Conservation (phyloP, 306 rosid species). For the Geum urbanum region DNA sequence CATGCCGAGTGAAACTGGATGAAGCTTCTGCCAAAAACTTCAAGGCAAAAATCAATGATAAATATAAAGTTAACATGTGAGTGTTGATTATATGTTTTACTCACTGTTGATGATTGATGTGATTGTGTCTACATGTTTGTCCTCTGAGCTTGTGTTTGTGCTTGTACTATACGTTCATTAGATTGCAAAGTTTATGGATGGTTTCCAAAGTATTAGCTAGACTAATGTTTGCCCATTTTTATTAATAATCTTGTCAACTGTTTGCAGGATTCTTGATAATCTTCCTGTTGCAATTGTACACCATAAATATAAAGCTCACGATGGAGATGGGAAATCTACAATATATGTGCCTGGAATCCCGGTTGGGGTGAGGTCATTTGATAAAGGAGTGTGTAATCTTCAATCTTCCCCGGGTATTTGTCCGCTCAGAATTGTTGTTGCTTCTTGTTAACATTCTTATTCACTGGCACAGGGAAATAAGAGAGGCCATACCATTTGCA, state of each 20-base stretch:
- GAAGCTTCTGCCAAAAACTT: slow-evolving; percentile 76
- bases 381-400: slow-evolving; percentile 38
- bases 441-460: slow-evolving; percentile 15
- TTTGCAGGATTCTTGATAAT: slow-evolving; percentile 86
- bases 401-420: not conserved
- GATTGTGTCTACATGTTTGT: not conserved
- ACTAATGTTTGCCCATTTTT: not conserved
- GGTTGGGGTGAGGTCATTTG: slow-evolving; percentile 80
- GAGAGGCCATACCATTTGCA: slow-evolving; percentile 79
- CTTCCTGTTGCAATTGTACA: slow-evolving; percentile 88
- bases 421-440: not conserved
- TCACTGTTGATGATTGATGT: not conserved
- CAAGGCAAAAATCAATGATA: slow-evolving; percentile 86
- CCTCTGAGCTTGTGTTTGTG: not conserved
- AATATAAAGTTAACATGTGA: slow-evolving; percentile 88
- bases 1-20: slow-evolving; percentile 46
- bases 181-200: not conserved
- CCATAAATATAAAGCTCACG: not conserved
- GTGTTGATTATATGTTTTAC: slow-evolving; percentile 12
- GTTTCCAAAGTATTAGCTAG: not conserved
- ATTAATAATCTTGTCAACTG: not conserved
- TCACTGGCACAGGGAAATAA: slow-evolving; percentile 67
- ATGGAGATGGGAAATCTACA: slow-evolving; percentile 59
- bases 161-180: not conserved
- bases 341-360: slow-evolving; percentile 80